Base-by-base conservation (phyloP, 208 protist species). In the Crithidia mellificae region DNA sequence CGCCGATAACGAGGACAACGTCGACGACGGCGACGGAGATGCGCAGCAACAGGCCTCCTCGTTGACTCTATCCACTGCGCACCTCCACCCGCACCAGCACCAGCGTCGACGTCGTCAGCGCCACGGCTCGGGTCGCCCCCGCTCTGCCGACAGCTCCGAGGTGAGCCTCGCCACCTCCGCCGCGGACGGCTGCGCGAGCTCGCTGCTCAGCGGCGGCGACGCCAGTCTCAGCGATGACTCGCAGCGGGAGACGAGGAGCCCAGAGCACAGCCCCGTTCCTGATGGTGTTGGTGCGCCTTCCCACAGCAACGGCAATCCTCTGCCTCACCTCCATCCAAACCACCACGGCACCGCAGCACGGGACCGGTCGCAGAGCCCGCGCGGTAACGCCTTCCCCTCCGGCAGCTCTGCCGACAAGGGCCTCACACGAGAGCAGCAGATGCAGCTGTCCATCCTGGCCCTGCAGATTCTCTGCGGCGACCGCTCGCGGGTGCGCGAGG, bases 381-480 rank as follows among this genome's bases (percentile, higher is more conserved):
- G n/a, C n/a, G n/a, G n/a, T n/a, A n/a, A n/a, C n/a, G n/a, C n/a
- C n/a, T n/a, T n/a, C n/a, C n/a, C n/a, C n/a, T n/a, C n/a, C n/a
- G n/a, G n/a, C n/a, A n/a, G n/a, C n/a, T 4, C 8, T 4, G 14
- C 4, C 15, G 41, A 46, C 4, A 46, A 49, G 2, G 41, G 39
- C 0, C 27, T 74, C 7, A 74, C 49, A 29, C 15, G 19, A 2
- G 56, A 64, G 59, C 44, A 65, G 52, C 46, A 46, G 50, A 61
- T 34, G 67, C 47, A 56, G 55, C 49, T 73, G 17, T 38, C 53
- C 24, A 25, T 68, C 38, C 41, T 78, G 1, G 75, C 71, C 29
- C 11, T 79, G 51, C 67, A 70, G 36, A n/a, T 79, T 0, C 57
- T 81, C 6, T 77, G 80, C 29, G 80, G 80, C 12, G 68, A 74